These are phyloP conservation scores for Pseudopyricularia cyperi DNA, from an alignment of 2,329 filamentous ascomycete genomes.

Conservation along the genomic window DNA sequence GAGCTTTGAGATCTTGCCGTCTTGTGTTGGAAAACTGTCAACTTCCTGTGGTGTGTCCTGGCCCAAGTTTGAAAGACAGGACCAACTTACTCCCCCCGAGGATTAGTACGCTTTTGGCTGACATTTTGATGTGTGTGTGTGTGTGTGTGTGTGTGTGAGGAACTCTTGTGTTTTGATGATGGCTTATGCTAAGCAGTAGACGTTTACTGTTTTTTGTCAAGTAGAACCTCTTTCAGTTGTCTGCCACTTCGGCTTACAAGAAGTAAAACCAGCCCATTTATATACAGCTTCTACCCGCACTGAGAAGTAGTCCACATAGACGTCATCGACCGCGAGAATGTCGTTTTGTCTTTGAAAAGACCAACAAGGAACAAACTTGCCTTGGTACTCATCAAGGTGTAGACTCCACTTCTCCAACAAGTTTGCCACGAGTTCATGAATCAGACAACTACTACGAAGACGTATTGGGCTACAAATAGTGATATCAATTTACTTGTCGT, in stretches of 20 bases:
- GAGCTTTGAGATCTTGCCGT: slow-evolving; percentile 64
- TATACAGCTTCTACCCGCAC: no score
- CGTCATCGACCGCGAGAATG: no score
- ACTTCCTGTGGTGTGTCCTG: not conserved
- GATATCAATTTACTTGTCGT: no score
- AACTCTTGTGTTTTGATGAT: not conserved
- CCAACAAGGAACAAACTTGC: not conserved
- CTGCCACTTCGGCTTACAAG: no score
- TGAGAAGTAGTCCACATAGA: no score
- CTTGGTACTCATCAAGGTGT: no score
- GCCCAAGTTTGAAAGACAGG: not conserved
- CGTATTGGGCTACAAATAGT: no score
- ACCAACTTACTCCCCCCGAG: not conserved
- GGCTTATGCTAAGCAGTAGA: not conserved
- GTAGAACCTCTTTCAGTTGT: not conserved
- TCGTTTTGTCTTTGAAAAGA: no score
- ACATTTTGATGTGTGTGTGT: not conserved
- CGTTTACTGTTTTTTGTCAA: not conserved
- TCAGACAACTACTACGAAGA: not conserved
- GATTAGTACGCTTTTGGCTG: slow-evolving; percentile 1
- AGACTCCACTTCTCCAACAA: not conserved
- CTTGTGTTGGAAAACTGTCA: not conserved
- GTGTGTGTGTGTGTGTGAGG: no score
- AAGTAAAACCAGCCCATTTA: no score
- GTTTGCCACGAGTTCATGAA: not conserved